Base-by-base conservation (phyloP, 768 basidiomycete genomes). In the Podaxis mareebaensis region DNA sequence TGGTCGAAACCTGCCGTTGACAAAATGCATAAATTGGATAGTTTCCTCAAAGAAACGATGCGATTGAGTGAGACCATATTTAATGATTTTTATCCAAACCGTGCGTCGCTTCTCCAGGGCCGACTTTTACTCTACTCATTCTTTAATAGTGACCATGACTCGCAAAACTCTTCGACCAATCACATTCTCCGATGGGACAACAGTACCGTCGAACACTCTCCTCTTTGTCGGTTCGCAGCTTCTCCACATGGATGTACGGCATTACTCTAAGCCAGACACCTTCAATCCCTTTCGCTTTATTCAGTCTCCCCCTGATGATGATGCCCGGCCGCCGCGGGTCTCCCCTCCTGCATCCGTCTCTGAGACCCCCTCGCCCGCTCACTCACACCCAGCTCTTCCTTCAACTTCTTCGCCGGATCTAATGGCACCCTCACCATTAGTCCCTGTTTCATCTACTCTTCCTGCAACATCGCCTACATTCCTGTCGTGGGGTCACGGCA, bases 11-110 rank as follows among this genome's bases (percentile, higher is more conserved):
- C 42, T 66, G 56, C 77, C 66, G 54, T 77, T 10, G 73, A 75
- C 6, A 73, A 72, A 53, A 78, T 83, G 78, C 70, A 64, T 53
- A 76, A 73, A 65, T 48, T 81, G 4, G 83, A 84, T 59, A 82
- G 82, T 64, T 82, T 84, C 65, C 54, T 85, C 17, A 79, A 76
- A 64, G 82, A 83, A 67, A 72, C 74, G 4, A 73, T 77, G 71
- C 71, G 81, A 4, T 28, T 78, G 38, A 69, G 66, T 49, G 74
- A 71, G 3, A 65, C 76, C 36, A 65, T 69, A 30, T 65, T 65
- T 3, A 36, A 71, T 71, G 52, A 51, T 68, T 67, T 3, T 17
- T 44, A 15, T 28, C 53, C 30, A 28, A 39, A 54, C 55, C 42
- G 61, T 56, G 10, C 10, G 26, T 30, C 6, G 1, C 10, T 24